Evolutionary conservation across 139 green algal genomes (phyloP), one percentile per base, ranked within the genome.

Genomic region (Eudorina sp.): DNA sequence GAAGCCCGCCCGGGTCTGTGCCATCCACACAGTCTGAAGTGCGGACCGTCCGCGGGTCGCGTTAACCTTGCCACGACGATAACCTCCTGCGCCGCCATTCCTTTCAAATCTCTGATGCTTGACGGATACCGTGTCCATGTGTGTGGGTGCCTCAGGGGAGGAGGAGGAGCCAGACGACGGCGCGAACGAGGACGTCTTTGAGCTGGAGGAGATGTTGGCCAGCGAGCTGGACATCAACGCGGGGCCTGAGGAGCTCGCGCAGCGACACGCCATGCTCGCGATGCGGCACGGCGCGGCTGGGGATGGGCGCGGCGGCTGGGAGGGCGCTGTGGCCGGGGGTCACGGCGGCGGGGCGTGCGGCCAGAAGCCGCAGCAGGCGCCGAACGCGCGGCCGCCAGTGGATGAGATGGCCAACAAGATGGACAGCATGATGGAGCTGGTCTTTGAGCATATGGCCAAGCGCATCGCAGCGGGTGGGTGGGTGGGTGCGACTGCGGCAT

Each of bases 361-460:
- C 51, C 51, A 88, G 55, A 53, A 73, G 38, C 51, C 51, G 64
- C n/a, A 34, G 74, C 41, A 83, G 19, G 31, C 69, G 0, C n/a
- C n/a, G n/a, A n/a, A n/a, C n/a, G 43, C 75, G 40, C 85, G 85
- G 25, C 75, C 88, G 14, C 70, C 90, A 0, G 91, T 95, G 46
- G 91, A 94, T 40, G 91, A 94, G 89, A 90, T 91, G n/a, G 97
- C 95, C 0, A 95, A 98, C 85, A 98, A 97, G 94, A 91, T 99
- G 90, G 97, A 99, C 91, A 92, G 87, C 25, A 76, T 99, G 89
- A 98, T 99, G 96, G 95, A 97, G 89, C 91, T 97, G 75, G 91
- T 88, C 4, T 93, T 99, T 31, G 80, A 92, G 64, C 95, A 98
- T 92, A 69, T 98, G 82, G 21, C 62, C 43, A 80, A 85, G 68